Evolutionary conservation across 352 stramenopile genomes (phyloP), one percentile per base, ranked within the genome.

Genomic region (Phytophthora litchii): DNA sequence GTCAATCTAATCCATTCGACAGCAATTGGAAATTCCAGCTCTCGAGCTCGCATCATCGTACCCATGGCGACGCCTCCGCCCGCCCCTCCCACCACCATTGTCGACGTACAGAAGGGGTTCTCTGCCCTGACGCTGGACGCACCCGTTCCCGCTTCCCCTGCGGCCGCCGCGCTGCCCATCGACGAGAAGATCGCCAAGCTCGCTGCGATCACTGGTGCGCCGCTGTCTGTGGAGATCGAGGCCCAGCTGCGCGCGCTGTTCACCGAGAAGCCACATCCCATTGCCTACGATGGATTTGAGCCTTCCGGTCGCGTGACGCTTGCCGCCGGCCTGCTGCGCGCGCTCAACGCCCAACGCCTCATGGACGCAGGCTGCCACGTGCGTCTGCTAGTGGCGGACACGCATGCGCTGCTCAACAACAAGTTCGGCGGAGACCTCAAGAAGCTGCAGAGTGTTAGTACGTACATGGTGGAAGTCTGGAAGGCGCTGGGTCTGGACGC

Each of bases 381-480:
- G 69, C 95, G 97, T 67, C 98, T 99, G 66, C 98, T 97, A 86
- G 96, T 99, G 9, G 97, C 97, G 5, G 97, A 99, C 81, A 98
- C 96, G 85, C 99, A 99, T 80, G 97, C 97, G 19, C 81, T 99
- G 57, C 97, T 99, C 76, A 99, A 99, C 78, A 98, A 99, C 83
- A 99, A 99, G 81, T 99, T 99, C 83, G 96, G 96, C 49, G 96
- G 96, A 44, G 96, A 99, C 74, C 75, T 98, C 7, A 96, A 98
- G 66, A 99, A 99, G 81, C 98, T 99, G 58, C 83, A 92, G 56
- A 94, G 72, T 32, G 89, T 98, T 17, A 88, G 82, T 16, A 67
- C 89, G 27, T 99, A 99, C 83, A 96, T 99, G 73, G 96, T 99
- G 44, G 95, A 99, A 62, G 97, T 99, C 20, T 99, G 97, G 97